Base-by-base conservation (phyloP, 1,139 yeast genomes). In the Hyphopichia khmerensis region DNA sequence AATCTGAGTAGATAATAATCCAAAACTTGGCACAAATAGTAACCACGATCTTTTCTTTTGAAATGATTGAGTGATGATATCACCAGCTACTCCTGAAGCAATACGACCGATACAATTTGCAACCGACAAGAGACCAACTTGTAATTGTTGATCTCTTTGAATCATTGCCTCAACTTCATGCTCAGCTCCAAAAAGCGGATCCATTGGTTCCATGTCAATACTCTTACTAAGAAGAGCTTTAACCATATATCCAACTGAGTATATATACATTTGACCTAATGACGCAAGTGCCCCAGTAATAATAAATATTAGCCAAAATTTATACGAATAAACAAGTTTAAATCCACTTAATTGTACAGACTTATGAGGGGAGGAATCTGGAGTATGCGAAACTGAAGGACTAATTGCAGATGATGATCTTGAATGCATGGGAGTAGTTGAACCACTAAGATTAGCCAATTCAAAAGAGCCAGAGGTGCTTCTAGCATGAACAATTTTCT, bases 181-280 rank as follows among this genome's bases (percentile, higher is more conserved):
- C 16, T 36, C 33, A 11, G 32, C 32, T n/a, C 36, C 36, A n/a
- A 33, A 33, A n/a, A 33, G 52, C 51, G 2, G 57, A 38, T 16
- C 48, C 48, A 21, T 33, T 18, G 36, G 36, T 18, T 19, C 32
- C n/a, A 36, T 13, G 11, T 40, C 48, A 23, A 51, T 50, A 13
- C 43, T 40, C 7, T 59, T 55, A 16, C 66, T 67, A 16, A 72
- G 59, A 27, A 80, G 63, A 0, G 86, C 81, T 48, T 73, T 75
- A 10, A 77, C 80, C 62, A 80, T 78, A 52, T 77, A 79, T 1
- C 86, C 86, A 16, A 79, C 80, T 0, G 83, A 78, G 51, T 79
- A 80, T 19, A 80, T 80, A 56, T 78, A 80, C 80, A 80, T 75
- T 54, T 80, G 85, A 9, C 85, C 84, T 49, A 80, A 49, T 0